A percentile compares a stretch with the other conserved stretches of the same genome.
These are phyloP conservation scores for Entoloma clypeatum DNA, from an alignment of 1,284 basidiomycete genomes.

Conservation along the genomic window DNA sequence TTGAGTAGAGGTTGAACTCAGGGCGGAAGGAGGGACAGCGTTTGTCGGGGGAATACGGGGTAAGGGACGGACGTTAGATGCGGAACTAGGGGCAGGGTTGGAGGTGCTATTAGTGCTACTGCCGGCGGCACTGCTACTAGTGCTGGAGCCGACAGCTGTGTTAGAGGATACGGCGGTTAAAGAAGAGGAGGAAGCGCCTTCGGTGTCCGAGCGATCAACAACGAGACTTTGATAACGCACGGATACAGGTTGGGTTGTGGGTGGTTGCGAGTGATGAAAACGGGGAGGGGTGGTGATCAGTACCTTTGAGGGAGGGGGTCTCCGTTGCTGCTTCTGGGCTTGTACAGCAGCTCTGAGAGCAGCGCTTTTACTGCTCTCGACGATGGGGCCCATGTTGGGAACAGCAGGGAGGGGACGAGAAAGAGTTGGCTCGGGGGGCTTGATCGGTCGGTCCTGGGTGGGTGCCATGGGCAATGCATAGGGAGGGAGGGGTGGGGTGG, in stretches of 20 bases:
- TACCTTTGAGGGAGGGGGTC: slow-evolving; percentile 22
- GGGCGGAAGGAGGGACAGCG: slow-evolving; percentile 2
- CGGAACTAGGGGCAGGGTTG: background rate
- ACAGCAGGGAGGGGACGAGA: slow-evolving; percentile 17
- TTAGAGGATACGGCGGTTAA: slow-evolving; percentile 10
- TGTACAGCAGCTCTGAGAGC: slow-evolving; percentile 5
- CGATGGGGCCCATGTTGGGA: slow-evolving; percentile 12
- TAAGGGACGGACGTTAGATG: slow-evolving; percentile 20
- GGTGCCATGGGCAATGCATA: slow-evolving; percentile 20
- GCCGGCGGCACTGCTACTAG: background rate
- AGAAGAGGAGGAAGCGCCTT: slow-evolving; percentile 5
- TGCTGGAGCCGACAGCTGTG: slow-evolving; percentile 3
- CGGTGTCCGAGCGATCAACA: slow-evolving; percentile 17
- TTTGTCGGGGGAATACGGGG: slow-evolving; percentile 22
- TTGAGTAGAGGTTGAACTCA: slow-evolving; percentile 6
- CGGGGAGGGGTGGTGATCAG: slow-evolving; percentile 18
- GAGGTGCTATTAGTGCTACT: background rate
- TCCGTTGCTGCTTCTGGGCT: background rate
- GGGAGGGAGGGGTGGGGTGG: slow-evolving; percentile 9
- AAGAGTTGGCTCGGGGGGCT: slow-evolving; percentile 12
- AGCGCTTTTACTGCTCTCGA: slow-evolving; percentile 17
- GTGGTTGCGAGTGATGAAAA: slow-evolving; percentile 21
- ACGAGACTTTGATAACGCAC: slow-evolving; percentile 28
- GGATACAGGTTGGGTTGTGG: slow-evolving; percentile 15
- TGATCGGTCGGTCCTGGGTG: slow-evolving; percentile 18